Percentiles rank a stretch among this genome's conserved stretches.
phyloP scores from a whole-genome alignment of 2,329 filamentous ascomycete genomes.

The Colletotrichum theobromicola region DNA sequence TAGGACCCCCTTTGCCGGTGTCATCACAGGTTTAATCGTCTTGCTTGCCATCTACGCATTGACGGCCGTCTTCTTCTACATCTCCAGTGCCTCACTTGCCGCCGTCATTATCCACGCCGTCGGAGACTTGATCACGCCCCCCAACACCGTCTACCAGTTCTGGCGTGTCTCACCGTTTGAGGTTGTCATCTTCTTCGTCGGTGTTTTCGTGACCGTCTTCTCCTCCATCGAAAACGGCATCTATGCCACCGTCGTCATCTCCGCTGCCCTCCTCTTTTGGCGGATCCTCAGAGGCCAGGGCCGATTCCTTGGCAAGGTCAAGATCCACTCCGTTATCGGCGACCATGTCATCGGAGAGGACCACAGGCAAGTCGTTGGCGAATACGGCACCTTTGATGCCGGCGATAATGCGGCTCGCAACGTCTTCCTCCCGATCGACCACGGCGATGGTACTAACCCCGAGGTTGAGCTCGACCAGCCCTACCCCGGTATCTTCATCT shows the following conservation, averaged over 20 bases:
- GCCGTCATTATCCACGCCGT: conserved; percentile 97
- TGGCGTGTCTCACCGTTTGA: conserved; percentile 93
- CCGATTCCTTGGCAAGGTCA: conserved; percentile 81
- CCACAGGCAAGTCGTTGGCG: conserved; percentile 47
- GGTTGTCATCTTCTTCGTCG: conserved; percentile 89
- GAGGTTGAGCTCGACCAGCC: conserved; percentile 79
- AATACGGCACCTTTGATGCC: conserved; percentile 63
- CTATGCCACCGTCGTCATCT: conserved; percentile 82
- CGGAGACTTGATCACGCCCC: conserved; percentile 87
- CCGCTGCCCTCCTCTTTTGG: conserved; percentile 80
- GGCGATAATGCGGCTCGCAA: conserved; percentile 63
- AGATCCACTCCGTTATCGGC: conserved; percentile 82
- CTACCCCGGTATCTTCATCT: conserved; percentile 94
- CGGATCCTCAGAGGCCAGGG: conserved; percentile 84
- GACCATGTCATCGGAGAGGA: conserved; percentile 75
- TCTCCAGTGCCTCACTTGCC: conserved; percentile 79
- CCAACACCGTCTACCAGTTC: conserved; percentile 92
- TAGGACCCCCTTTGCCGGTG: conserved; percentile 85
- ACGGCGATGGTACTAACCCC: conserved; percentile 91
- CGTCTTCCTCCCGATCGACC: conserved; percentile 86
- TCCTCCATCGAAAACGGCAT: conserved; percentile 89
- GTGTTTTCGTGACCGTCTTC: conserved; percentile 90
- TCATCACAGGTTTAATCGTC: conserved; percentile 86
- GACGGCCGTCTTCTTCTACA: conserved; percentile 91
- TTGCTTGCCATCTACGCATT: conserved; percentile 89